Evolutionary conservation across 2,329 filamentous ascomycete genomes (phyloP).

Genomic region (Peltaster fructicola): DNA sequence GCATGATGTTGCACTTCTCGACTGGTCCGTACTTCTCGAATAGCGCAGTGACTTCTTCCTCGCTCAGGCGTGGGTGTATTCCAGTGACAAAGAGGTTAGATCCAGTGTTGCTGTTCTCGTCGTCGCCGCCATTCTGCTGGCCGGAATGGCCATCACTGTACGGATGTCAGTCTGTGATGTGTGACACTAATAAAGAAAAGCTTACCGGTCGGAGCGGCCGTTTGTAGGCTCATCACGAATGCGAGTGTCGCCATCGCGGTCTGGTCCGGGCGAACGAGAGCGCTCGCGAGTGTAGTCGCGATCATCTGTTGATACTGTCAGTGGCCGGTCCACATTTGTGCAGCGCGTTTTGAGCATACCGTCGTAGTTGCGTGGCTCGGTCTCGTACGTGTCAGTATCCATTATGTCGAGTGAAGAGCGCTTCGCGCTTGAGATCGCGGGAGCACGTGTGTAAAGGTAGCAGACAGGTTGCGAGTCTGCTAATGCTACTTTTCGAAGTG

Average conservation of each 20-base stretch:
- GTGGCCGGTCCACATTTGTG: conserved; percentile 6
- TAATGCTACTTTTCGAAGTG: too few species aligned
- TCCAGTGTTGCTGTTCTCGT: conserved; percentile 75
- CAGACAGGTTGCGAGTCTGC: too few species aligned
- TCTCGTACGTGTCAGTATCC: conserved; percentile 45
- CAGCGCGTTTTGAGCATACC: conserved; percentile 30
- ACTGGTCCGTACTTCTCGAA: conserved; percentile 99
- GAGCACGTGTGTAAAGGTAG: too few species aligned
- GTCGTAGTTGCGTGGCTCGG: conserved; percentile 47
- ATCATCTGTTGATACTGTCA: conserved; percentile 29
- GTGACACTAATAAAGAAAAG: conserved; percentile 5
- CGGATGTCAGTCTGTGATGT: conserved; percentile 6
- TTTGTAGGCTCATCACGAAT: conserved; percentile 48
- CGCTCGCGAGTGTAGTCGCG: conserved; percentile 42
- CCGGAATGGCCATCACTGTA: conserved; percentile 30
- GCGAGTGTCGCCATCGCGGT: conserved; percentile 37
- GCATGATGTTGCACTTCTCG: conserved; percentile 99
- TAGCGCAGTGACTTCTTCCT: conserved; percentile 79
- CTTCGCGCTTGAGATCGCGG: too few species aligned
- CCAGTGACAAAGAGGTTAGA: conserved; percentile 98
- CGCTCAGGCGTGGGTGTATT: conserved; percentile 80
- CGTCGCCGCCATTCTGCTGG: conserved; percentile 18
- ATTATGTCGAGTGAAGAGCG: too few species aligned
- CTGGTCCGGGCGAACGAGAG: conserved; percentile 44
- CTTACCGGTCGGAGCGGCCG: conserved; percentile 38